These are phyloP conservation scores for Teunomyces panamensis DNA, from an alignment of 805 yeast genomes.

Conservation along the genomic window DNA sequence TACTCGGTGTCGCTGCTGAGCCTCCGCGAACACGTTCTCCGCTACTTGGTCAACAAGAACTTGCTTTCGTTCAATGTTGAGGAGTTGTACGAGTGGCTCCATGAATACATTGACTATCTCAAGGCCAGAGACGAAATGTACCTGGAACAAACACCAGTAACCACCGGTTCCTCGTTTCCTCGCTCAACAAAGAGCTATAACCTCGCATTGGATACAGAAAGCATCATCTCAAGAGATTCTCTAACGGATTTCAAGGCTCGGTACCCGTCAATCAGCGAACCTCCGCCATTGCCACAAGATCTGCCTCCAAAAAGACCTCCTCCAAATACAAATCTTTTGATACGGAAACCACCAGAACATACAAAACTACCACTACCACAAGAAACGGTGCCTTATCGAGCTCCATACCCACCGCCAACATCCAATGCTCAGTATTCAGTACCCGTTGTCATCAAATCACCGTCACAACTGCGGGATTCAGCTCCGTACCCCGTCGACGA, in stretches of 20 bases:
- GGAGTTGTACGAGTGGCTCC: constrained; percentile 37
- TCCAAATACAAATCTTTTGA: not conserved
- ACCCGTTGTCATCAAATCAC: not conserved
- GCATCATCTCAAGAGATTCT: not conserved
- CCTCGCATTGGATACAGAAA: not conserved
- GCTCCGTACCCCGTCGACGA: not conserved
- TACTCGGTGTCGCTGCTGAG: constrained; percentile 18
- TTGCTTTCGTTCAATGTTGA: constrained; percentile 33
- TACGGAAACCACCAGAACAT: not conserved
- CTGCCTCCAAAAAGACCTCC: not conserved
- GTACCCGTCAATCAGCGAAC: constrained; percentile 6
- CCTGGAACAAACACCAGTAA: not conserved
- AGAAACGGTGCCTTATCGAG: too few relatives aligned
- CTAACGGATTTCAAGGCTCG: constrained; percentile 5
- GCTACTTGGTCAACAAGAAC: constrained; percentile 27
- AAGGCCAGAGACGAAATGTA: constrained; percentile 21
- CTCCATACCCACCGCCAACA: not conserved
- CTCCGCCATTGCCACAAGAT: constrained; percentile 2
- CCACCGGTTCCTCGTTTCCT: not conserved
- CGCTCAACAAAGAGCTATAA: constrained; percentile 1
- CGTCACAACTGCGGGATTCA: too few relatives aligned
- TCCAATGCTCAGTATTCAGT: too few relatives aligned
- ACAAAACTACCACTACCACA: constrained; percentile 2
- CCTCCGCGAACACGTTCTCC: constrained; percentile 22
- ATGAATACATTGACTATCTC: constrained; percentile 37